phyloP scores from a whole-genome alignment of 495 filamentous ascomycete genomes.

The Podospora conica region DNA sequence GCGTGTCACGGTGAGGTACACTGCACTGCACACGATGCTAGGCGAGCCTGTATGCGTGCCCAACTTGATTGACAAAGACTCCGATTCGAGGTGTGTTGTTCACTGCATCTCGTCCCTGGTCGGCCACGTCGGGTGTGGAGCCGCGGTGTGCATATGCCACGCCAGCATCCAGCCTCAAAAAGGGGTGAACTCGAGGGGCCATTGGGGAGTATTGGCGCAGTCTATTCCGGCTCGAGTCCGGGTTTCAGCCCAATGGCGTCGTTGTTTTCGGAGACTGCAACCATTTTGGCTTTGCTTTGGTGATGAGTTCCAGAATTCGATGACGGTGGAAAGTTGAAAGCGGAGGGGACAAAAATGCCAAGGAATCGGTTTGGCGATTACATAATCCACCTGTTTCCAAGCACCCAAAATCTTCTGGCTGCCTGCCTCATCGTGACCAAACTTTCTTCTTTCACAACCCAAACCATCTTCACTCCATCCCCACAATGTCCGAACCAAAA shows the following conservation, averaged over 20 bases:
- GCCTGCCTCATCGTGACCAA: neutral
- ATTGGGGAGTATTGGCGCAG: neutral
- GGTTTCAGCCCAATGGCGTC: neutral
- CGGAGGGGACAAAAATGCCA: neutral
- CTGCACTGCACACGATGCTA: neutral
- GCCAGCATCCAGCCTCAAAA: neutral
- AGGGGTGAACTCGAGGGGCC: neutral
- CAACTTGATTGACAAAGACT: neutral
- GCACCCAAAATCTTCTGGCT: neutral
- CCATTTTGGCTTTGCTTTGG: neutral
- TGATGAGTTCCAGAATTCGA: too few species aligned
- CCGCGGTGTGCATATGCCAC: too few species aligned
- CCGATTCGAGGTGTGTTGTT: neutral
- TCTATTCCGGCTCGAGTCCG: neutral
- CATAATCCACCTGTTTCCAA: neutral
- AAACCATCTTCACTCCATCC: neutral
- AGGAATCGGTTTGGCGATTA: neutral
- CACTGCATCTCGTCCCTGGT: neutral
- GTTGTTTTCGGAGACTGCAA: neutral
- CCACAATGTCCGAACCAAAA: constrained; percentile 28
- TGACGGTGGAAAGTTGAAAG: neutral
- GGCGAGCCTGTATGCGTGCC: neutral
- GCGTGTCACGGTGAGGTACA: too few species aligned
- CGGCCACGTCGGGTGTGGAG: neutral
- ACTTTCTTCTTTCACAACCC: neutral